A percentile compares a stretch with the other conserved stretches of the same genome.
Conservation (phyloP, 75 land plant species). For the Pinus taeda region DNA sequence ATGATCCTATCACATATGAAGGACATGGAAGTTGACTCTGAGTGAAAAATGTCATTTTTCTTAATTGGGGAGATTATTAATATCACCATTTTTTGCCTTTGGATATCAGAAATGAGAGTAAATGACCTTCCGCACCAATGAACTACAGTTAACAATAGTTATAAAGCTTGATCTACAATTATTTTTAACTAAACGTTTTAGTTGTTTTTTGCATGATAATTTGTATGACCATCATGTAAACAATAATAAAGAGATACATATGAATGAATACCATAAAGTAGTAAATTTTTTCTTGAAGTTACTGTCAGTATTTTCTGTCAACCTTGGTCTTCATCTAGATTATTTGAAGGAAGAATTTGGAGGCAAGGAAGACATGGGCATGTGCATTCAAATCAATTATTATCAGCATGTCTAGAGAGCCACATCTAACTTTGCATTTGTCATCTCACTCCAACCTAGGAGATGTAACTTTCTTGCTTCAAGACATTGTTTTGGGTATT, state of each 20-base stretch:
- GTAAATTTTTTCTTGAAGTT: too few relatives aligned
- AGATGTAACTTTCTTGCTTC: constrained; percentile 28
- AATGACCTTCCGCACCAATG: too few relatives aligned
- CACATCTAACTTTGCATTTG: constrained; percentile 27
- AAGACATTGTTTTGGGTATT: neutral
- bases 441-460: constrained; percentile 28
- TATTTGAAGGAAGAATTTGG: constrained; percentile 18
- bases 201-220: too few relatives aligned
- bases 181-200: too few relatives aligned
- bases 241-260: too few relatives aligned
- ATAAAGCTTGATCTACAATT: too few relatives aligned
- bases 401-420: constrained; percentile 3
- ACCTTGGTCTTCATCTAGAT: constrained; percentile 17
- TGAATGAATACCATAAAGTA: too few relatives aligned
- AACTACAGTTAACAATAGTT: too few relatives aligned
- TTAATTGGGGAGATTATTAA: constrained; percentile 30
- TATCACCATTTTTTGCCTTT: neutral
- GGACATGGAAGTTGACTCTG: constrained; percentile 28
- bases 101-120: too few relatives aligned
- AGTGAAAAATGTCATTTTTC: constrained; percentile 16
- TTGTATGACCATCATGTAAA: too few relatives aligned
- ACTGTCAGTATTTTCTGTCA: constrained; percentile 9
- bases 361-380: constrained; percentile 3
- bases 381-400: constrained; percentile 25
- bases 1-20: constrained; percentile 12